Percentiles rank a stretch among this genome's conserved stretches.
Conservation (phyloP, 352 stramenopile genomes). For the Globisporangium echinulatum region DNA sequence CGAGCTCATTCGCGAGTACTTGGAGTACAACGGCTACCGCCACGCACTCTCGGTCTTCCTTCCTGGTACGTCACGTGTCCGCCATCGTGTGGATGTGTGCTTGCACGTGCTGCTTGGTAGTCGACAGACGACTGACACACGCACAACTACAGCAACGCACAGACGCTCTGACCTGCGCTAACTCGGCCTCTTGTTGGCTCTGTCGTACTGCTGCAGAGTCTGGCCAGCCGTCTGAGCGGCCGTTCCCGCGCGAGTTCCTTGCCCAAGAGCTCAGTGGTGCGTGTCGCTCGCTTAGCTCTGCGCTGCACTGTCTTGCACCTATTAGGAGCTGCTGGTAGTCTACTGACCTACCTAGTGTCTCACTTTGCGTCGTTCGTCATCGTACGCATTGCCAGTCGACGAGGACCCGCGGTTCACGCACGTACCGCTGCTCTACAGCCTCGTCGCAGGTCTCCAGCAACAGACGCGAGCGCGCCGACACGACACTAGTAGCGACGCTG, state of each 20-base stretch:
- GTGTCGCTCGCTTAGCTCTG: background rate
- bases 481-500: too few relatives aligned
- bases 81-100: background rate
- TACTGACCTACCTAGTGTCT: background rate
- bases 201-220: slow-evolving; percentile 35
- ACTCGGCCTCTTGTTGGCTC: background rate
- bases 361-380: background rate
- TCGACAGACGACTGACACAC: background rate
- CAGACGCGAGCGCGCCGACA: slow-evolving; percentile 13
- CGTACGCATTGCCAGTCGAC: slow-evolving; percentile 23
- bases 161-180: too few relatives aligned
- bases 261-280: slow-evolving; percentile 71
- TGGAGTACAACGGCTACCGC: slow-evolving; percentile 92
- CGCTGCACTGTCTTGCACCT: too few relatives aligned
- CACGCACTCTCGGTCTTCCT: slow-evolving; percentile 86
- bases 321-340: background rate
- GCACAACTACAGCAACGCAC: too few relatives aligned
- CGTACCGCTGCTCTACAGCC: slow-evolving; percentile 81
- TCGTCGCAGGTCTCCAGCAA: slow-evolving; percentile 49
- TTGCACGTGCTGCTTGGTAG: too few relatives aligned
- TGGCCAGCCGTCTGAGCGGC: slow-evolving; percentile 67
- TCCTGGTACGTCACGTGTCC: slow-evolving; percentile 25
- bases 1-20: slow-evolving; percentile 91
- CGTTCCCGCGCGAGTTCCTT: slow-evolving; percentile 80
- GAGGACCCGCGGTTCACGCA: slow-evolving; percentile 61